Evolutionary conservation across 306 rosid genomes (phyloP).

Genomic region (Castanospermum australe): DNA sequence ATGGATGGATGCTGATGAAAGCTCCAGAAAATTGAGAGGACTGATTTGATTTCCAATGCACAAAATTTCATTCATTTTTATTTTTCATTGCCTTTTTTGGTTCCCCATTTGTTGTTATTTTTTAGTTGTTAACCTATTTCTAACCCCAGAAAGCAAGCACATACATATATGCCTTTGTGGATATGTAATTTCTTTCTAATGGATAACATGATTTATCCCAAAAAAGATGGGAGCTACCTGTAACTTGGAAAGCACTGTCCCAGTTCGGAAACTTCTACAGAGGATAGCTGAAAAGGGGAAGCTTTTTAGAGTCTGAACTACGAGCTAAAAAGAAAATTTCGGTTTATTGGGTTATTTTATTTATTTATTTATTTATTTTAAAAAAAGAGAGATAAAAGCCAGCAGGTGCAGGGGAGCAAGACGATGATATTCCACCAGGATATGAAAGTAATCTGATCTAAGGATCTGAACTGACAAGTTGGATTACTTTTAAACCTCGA

Average conservation of each 20-base stretch:
- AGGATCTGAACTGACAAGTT: background rate
- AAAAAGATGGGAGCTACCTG: background rate
- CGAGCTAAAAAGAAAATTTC: background rate
- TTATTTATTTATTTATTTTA: background rate
- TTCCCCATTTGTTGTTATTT: background rate
- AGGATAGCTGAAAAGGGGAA: background rate
- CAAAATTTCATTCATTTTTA: background rate
- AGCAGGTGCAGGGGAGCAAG: background rate
- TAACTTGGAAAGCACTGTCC: background rate
- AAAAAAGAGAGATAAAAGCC: background rate
- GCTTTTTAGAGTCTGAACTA: background rate
- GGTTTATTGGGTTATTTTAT: background rate
- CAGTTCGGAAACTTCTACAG: background rate
- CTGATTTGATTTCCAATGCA: background rate
- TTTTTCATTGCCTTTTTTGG: background rate
- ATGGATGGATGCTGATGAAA: background rate
- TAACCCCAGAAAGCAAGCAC: background rate
- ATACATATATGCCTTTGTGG: background rate
- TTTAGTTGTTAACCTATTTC: background rate
- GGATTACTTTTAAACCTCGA: background rate
- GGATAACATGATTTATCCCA: background rate
- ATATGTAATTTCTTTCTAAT: background rate
- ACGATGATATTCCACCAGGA: background rate
- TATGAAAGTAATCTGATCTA: background rate
- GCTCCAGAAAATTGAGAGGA: background rate